Evolutionary conservation across 345 rosid species (phyloP), one percentile per base, ranked within the genome.

Genomic region (Raphanus raphanistrum): DNA sequence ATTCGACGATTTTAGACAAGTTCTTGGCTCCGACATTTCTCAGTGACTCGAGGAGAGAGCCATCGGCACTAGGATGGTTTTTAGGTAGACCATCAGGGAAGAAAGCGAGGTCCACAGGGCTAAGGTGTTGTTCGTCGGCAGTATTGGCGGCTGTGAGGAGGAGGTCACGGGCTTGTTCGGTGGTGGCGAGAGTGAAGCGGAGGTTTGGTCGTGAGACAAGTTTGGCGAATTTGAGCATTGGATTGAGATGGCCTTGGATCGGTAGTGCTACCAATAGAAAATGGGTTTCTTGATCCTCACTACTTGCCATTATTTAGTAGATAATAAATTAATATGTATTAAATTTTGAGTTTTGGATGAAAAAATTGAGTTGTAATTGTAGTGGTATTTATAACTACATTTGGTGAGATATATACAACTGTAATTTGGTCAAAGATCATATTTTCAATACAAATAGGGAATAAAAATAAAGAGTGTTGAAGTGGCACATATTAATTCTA

Each of bases 211-310:
- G 62, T 25, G 72, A 68, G n/a, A 87, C 84, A 41, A 70, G 72
- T 63, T 85, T 81, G 38, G 85, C 92, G 1, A 88, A 68, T 81
- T 80, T 84, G 13, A 88, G 81, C 71, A 77, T 36, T 54, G 80
- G 80, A 36, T 70, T 77, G 71, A 77, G 9, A 8, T 77, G 80
- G 33, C 81, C 76, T 77, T 77, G 45, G 17, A 58, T n/a, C 10
- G 88, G 73, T 27, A 82, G 8, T 55, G 88, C 75, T 55, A 90
- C 90, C 86, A 86, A 63, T 74, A 90, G 78, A 66, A 90, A 79
- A 33, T 82, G 75, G 3, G 73, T 76, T 71, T 45, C 69, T 59
- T 75, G 50, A 45, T 8, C 55, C 57, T 63, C 83, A 73, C 4
- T 2, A 41, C 73, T 65, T 50, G 68, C 82, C 76, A 80, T 77